phyloP scores from a whole-genome alignment of 768 basidiomycete species.

The Boletus subcaerulescens region DNA sequence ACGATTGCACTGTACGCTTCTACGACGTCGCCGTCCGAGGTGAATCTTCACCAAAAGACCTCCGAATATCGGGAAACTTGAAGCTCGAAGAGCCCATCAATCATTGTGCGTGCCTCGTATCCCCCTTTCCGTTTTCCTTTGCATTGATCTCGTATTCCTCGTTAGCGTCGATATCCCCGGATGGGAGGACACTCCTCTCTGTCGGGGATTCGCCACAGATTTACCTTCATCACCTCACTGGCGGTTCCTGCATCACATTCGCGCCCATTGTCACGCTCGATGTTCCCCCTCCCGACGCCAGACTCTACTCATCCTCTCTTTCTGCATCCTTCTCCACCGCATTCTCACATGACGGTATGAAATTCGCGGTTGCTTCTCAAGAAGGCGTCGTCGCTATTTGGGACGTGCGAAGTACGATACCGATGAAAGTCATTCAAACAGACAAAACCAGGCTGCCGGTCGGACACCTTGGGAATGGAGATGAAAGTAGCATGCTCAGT shows the following conservation, averaged over 20 bases:
- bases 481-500: conserved; percentile 50
- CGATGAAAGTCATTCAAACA: conserved; percentile 66
- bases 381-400: conserved; percentile 78
- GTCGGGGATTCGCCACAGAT: conserved; percentile 91
- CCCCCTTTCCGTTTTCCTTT: background rate
- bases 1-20: conserved; percentile 78
- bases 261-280: conserved; percentile 64
- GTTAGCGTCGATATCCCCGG: conserved; percentile 84
- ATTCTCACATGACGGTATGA: conserved; percentile 70
- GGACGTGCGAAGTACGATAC: conserved; percentile 75
- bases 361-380: conserved; percentile 82
- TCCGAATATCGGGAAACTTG: conserved; percentile 52
- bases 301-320: conserved; percentile 41
- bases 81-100: conserved; percentile 71
- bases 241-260: conserved; percentile 60
- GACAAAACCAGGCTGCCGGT: conserved; percentile 34
- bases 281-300: conserved; percentile 54
- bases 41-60: conserved; percentile 37
- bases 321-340: conserved; percentile 79
- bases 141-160: conserved; percentile 9
- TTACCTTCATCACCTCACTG: conserved; percentile 74
- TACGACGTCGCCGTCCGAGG: conserved; percentile 67
- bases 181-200: conserved; percentile 80
- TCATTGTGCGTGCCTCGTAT: conserved; percentile 55
- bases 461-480: conserved; percentile 36